Percentiles rank a stretch among this genome's conserved stretches.
Conservation (phyloP, 192 early-diverging fungal genomes). For the Coemansia sp. region DNA sequence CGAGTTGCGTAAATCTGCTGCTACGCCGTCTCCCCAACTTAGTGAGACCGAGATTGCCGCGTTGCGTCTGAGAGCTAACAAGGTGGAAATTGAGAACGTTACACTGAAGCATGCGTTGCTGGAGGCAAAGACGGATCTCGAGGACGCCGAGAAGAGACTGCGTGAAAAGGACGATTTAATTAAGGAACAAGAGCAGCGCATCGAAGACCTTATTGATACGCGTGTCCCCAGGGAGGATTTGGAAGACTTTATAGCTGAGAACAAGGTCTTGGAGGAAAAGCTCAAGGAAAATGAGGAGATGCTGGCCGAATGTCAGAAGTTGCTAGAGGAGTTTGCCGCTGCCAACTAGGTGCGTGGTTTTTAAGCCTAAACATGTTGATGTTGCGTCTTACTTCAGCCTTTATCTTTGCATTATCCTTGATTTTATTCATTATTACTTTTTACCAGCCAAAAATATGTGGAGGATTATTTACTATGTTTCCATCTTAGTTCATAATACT, state of each 20-base stretch:
- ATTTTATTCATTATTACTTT: not conserved
- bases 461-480: no score
- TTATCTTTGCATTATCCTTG: not conserved
- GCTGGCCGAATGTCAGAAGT: constrained; percentile 48
- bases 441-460: no score
- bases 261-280: constrained; percentile 14
- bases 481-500: no score
- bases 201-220: constrained; percentile 51
- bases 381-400: not conserved
- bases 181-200: constrained; percentile 40
- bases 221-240: constrained; percentile 54
- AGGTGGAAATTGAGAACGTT: constrained; percentile 40
- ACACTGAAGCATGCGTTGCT: constrained; percentile 52
- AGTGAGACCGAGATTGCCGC: constrained; percentile 7
- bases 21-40: not conserved
- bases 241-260: constrained; percentile 47
- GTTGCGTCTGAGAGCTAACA: constrained; percentile 15
- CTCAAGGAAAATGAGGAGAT: constrained; percentile 44
- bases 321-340: constrained; percentile 50
- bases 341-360: constrained; percentile 9
- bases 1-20: not conserved
- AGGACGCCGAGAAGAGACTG: constrained; percentile 45
- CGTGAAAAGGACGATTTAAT: constrained; percentile 51
- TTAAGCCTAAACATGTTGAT: not conserved
- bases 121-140: constrained; percentile 51